Evolutionary conservation across 2,329 filamentous ascomycete species (phyloP), one percentile per base, ranked within the genome.

Genomic region (Sporothrix luriei): DNA sequence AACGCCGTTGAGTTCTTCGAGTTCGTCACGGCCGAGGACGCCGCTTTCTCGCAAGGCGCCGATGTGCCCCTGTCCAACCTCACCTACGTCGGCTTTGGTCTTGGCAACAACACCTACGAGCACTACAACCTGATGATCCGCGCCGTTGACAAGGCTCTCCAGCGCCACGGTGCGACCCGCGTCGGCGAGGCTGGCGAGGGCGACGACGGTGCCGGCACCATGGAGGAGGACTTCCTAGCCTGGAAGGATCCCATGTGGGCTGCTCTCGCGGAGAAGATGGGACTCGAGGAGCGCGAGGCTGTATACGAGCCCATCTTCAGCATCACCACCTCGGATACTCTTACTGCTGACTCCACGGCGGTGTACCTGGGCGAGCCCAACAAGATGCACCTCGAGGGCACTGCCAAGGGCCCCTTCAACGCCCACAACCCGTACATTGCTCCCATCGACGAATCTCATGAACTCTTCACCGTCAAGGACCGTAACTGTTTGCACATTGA

Each of bases 221-320:
- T 99, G 96, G 95, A 99, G 82, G 96, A 99, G 82, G 96, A 99
- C 77, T 99, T 98, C 80, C 83, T 99, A 76, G 92, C 94, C 74
- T 99, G 95, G 95, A 99, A 99, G 83, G 95, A 99, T 77, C 94
- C 94, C 72, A 99, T 99, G 95, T 99, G 96, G 95, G 84, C 87
- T 76, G 91, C 91, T 71, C 84, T 99, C 68, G 85, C 91, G 29
- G 87, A 92, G 74, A 89, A 92, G 77, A 92, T 99, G 90, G 88
- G 88, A 68, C 83, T 99, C 69, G 91, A 98, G 80, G 95, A 99
- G 82, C 93, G 95, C 71, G 96, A 99, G 79, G 92, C 94, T 72
- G 89, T 97, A 71, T 99, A 98, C 79, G 96, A 99, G 79, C 93
- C 95, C 65, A 89, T 94, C 70, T 97, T 97, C 78, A 88, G 87